Base-by-base conservation (phyloP, 1,284 basidiomycete genomes). In the Rhodotorula sp. region DNA sequence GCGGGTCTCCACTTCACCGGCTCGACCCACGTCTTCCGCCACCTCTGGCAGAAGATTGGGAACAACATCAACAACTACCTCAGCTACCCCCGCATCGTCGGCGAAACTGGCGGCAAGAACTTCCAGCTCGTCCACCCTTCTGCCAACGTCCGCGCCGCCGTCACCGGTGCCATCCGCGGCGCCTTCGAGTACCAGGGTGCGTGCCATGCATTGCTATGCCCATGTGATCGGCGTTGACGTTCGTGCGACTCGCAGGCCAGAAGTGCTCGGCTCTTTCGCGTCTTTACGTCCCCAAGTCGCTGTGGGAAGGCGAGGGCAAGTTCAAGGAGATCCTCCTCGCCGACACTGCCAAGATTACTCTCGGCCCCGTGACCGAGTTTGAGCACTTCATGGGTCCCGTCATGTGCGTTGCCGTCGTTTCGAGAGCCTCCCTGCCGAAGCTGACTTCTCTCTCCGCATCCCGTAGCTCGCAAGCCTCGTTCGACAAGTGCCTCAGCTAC, bases 251-350 rank as follows among this genome's bases (percentile, higher is more conserved):
- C 32, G 60, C 48, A 89, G 89, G 90, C 58, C 96, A 99, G 80
- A 99, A 99, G 82, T 99, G 95, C 82, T 95, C 92, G 46, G 95
- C 96, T 0, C 86, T 96, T 39, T 94, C 93, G 9, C 86, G 95
- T 60, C 80, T 92, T 52, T 99, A 99, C 81, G 91, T 99, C 22
- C 88, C 96, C 53, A 83, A 86, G 55, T 91, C 90, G 6, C 80
- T 92, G 60, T 99, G 95, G 96, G 68, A 73, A 39, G 71, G 70
- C 56, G 84, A 88, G 70, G 73, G 70, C 58, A 84, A 88, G 66
- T 97, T 98, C 86, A 91, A 90, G 81, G 87, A 91, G 59, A 85
- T 86, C 79, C 83, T 97, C 58, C 81, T 92, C 70, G 79, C 83
- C 48, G 89, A 95, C 80, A 85, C 89, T 63, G 85, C 87, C 32